Evolutionary conservation across 805 yeast genomes (phyloP).

Genomic region (Candida ortonii): DNA sequence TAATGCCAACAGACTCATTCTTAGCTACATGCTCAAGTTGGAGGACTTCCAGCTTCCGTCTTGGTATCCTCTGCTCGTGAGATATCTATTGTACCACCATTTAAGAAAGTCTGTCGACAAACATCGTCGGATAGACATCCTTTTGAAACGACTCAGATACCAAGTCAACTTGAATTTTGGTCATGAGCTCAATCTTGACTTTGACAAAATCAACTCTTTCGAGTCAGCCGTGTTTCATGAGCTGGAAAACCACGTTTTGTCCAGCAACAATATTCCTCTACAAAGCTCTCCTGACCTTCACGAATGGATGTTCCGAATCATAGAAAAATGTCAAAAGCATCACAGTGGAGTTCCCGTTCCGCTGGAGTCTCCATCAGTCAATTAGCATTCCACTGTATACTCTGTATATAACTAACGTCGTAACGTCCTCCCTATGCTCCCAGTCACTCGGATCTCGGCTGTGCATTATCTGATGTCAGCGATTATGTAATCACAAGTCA

Average conservation of each 20-base stretch:
- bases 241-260: slow-evolving; percentile 4
- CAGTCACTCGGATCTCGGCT: no score
- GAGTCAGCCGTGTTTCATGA: slow-evolving; percentile 2
- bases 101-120: slow-evolving; percentile 16
- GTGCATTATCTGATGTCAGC: no score
- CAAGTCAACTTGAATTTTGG: slow-evolving; percentile 12
- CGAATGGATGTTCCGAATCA: slow-evolving; percentile 7
- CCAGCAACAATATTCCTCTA: background rate
- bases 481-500: no score
- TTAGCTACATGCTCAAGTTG: slow-evolving; percentile 14
- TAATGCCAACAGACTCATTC: slow-evolving; percentile 15
- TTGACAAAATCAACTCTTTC: slow-evolving; percentile 1
- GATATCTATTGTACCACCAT: slow-evolving; percentile 19
- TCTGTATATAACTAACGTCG: no score
- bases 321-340: slow-evolving; percentile 1
- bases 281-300: slow-evolving; percentile 1
- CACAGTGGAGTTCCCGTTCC: no score
- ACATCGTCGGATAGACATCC: slow-evolving; percentile 18
- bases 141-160: slow-evolving; percentile 17
- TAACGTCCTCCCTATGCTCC: no score
- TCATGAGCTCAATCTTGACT: slow-evolving; percentile 2
- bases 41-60: slow-evolving; percentile 12
- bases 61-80: slow-evolving; percentile 20
- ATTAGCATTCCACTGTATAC: no score
- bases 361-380: no score